Base-by-base conservation (phyloP, 129 eudicot genomes). In the Deinandra increscens region DNA sequence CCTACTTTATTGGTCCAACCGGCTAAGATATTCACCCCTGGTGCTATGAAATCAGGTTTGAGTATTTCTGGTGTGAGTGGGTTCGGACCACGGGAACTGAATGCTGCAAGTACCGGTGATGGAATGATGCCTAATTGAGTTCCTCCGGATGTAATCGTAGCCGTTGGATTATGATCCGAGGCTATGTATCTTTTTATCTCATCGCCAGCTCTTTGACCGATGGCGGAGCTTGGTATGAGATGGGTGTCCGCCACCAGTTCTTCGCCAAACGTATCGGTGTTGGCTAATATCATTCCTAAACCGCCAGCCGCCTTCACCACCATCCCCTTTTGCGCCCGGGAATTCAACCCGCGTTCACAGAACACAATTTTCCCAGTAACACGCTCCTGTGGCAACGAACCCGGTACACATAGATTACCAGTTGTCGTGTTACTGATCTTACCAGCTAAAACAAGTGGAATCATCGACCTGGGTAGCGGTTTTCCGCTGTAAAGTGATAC, bases 31-130 rank as follows among this genome's bases (percentile, higher is more conserved):
- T 91, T 78, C 7, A 91, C 97, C 38, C 96, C 96, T 5, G 97
- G 97, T 37, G 97, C 97, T 64, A 91, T 81, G 48, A 91, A 54
- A 78, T 91, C 95, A 0, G 92, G 97, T 73, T 87, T 91, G 34
- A 91, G 90, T 69, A 87, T 72, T 42, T 85, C 84, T 14, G 95
- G 88, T 54, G 97, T 87, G 75, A 91, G n/a, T 1, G 83, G 82
- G 66, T 91, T 91, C n/a, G 97, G 97, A 23, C 95, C 97, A 46
- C 97, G 60, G 42, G 90, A 85, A 74, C 91, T 87, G 84, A 91
- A 91, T 10, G 92, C 87, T 64, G 97, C 97, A n/a, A 91, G 76
- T 9, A 87, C 84, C 0, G 97, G 97, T 1, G 97, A 87, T 39
- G 96, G 95, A 69, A 85, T 68, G 48, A 87, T 51, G 5, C 95